These are phyloP conservation scores for Fomitopsis schrenkii DNA, from an alignment of 1,284 basidiomycete species.

Conservation along the genomic window DNA sequence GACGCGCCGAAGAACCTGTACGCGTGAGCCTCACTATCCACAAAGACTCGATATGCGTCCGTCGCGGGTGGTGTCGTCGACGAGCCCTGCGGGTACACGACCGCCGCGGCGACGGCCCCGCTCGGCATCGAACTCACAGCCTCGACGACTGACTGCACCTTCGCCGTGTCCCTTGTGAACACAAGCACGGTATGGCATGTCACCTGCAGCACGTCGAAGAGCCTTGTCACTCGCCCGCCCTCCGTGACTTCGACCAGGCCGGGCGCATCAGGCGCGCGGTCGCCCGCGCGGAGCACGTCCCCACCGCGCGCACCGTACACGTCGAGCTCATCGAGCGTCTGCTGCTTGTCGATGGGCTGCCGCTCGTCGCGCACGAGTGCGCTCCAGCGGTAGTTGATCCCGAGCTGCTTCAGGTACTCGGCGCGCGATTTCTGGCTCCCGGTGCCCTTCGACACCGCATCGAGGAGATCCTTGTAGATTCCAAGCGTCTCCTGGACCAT, in stretches of 20 bases:
- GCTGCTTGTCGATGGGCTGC: slow-evolving; percentile 12
- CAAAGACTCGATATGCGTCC: slow-evolving; percentile 5
- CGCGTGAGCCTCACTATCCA: slow-evolving; percentile 18
- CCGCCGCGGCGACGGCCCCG: slow-evolving; percentile 4
- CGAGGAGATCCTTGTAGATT: slow-evolving; percentile 3
- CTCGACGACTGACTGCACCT: background rate
- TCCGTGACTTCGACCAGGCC: slow-evolving; percentile 19
- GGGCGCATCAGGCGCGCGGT: slow-evolving; percentile 42
- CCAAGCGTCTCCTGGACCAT: slow-evolving; percentile 21
- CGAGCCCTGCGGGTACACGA: slow-evolving; percentile 6
- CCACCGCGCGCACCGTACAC: slow-evolving; percentile 13
- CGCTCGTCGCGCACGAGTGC: slow-evolving; percentile 37
- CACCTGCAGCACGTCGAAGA: slow-evolving; percentile 15
- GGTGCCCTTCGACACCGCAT: background rate
- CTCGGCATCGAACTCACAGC: slow-evolving; percentile 1
- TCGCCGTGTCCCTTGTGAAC: slow-evolving; percentile 5
- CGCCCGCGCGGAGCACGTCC: slow-evolving; percentile 35
- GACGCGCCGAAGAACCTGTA: slow-evolving; percentile 16
- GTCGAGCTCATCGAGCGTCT: slow-evolving; percentile 10
- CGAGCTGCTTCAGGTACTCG: slow-evolving; percentile 33
- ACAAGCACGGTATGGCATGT: slow-evolving; percentile 18
- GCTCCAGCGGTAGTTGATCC: slow-evolving; percentile 44
- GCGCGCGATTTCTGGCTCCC: slow-evolving; percentile 1
- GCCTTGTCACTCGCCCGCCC: background rate
- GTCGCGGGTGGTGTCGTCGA: slow-evolving; percentile 14